A percentile compares a stretch with the other conserved stretches of the same genome.
Conservation (phyloP, 129 eudicot species). For the Oenanthe sinensis region DNA sequence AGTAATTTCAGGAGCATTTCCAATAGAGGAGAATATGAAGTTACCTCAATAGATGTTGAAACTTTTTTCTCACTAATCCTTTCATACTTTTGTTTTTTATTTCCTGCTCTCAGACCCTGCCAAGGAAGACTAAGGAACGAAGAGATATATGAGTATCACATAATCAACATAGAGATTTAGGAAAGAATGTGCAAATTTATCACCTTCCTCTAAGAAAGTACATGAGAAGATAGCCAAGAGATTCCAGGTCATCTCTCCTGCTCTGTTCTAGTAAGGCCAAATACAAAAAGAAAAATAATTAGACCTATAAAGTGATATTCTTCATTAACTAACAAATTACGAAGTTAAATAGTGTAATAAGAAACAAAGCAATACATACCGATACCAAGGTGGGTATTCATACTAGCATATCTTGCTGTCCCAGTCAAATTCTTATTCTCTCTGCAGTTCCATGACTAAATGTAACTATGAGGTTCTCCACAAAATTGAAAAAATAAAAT, state of each 20-base stretch:
- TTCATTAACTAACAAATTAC: neutral
- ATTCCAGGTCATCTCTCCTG: constrained; percentile 90
- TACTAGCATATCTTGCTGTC: constrained; percentile 94
- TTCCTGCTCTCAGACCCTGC: constrained; percentile 85
- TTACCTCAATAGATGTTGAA: constrained; percentile 86
- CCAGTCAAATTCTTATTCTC: constrained; percentile 96
- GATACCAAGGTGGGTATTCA: constrained; percentile 88
- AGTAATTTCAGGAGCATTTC: neutral
- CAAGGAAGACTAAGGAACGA: constrained; percentile 72
- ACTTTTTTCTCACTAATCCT: constrained; percentile 83
- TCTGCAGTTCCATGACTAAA: constrained; percentile 36
- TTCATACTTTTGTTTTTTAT: constrained; percentile 78
- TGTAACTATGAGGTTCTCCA: constrained; percentile 1
- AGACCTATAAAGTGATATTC: constrained; percentile 2
- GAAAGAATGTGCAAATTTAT: neutral
- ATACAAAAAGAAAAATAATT: constrained; percentile 4
- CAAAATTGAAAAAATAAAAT: neutral
- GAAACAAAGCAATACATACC: constrained; percentile 33
- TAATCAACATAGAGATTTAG: neutral
- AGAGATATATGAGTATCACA: constrained; percentile 8
- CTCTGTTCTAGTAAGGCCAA: constrained; percentile 58
- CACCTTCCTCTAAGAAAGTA: constrained; percentile 92
- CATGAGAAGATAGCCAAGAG: constrained; percentile 90
- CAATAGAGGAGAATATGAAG: neutral
- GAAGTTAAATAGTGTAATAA: neutral